Conservation (phyloP, 2,329 filamentous ascomycete genomes). For the Epicoccum sorghinum region DNA sequence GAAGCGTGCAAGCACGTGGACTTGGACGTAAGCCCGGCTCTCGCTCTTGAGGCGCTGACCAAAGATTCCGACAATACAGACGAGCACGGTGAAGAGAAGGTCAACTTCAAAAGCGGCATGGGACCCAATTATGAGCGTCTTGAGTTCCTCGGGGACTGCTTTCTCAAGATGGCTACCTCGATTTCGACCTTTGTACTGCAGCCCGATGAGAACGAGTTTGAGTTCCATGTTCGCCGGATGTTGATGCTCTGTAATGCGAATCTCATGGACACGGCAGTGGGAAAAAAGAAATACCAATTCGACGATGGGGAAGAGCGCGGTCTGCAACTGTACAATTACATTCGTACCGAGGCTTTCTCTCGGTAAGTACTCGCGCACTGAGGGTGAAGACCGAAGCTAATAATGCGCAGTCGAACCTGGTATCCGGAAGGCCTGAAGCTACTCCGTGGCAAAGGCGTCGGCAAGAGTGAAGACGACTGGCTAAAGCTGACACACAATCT, state of each 20-base stretch:
- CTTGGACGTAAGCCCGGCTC: conserved; percentile 67
- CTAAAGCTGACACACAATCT: conserved; percentile 65
- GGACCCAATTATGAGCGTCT: conserved; percentile 93
- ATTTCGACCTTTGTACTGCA: conserved; percentile 81
- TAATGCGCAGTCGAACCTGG: conserved; percentile 70
- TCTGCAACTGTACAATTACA: conserved; percentile 72
- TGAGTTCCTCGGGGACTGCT: conserved; percentile 91
- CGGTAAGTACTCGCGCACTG: conserved; percentile 52
- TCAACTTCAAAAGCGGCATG: conserved; percentile 84
- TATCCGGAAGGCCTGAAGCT: conserved; percentile 82
- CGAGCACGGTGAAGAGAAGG: conserved; percentile 69
- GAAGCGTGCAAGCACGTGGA: conserved; percentile 73
- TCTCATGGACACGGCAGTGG: conserved; percentile 73
- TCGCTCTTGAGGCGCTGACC: conserved; percentile 88
- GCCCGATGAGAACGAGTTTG: conserved; percentile 80
- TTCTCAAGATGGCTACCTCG: conserved; percentile 94
- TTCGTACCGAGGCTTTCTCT: conserved; percentile 83
- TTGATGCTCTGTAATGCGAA: conserved; percentile 89
- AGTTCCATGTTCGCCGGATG: conserved; percentile 92
- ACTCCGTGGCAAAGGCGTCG: conserved; percentile 71
- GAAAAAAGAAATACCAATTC: conserved; percentile 43
- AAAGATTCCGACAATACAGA: conserved; percentile 88
- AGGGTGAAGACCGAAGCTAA: conserved; percentile 21
- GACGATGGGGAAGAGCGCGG: conserved; percentile 46
- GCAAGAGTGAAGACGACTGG: conserved; percentile 54